Base-by-base conservation (phyloP, 73 alveolate species). In the Paramecium caudatum region DNA sequence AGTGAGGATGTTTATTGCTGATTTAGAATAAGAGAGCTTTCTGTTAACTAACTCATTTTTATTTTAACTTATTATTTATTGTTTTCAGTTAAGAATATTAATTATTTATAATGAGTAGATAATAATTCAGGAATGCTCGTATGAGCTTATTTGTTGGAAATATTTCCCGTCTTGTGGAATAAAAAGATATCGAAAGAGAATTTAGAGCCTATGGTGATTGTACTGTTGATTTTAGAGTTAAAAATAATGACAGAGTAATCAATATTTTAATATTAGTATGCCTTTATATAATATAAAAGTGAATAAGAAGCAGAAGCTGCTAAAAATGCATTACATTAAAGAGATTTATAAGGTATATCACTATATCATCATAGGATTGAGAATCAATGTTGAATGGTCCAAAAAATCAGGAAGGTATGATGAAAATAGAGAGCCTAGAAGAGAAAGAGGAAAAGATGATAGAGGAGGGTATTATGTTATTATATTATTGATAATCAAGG, bases 101-200 rank as follows among this genome's bases (percentile, higher is more conserved):
- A 55, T 55, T 27, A 55, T 55, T 55, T 55, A 55, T 55, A 65
- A 65, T 65, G 83, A 65, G 83, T 43, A 65, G 83, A 65, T 33
- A 36, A 65, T 65, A 65, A 65, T 65, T 65, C 39, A 65, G 49
- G 83, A 65, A 74, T 74, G 88, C 88, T 15, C 36, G 68, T 41
- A 74, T 74, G 88, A 86, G 93, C 65, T 48, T 86, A n/a, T 86
- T 86, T 49, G 93, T 86, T 12, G 93, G 93, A 21, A 86, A 86
- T 63, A 78, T 86, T n/a, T 86, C 93, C 39, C 61, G 85, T 45
- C 34, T 49, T 10, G 93, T 86, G 27, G 93, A 86, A 17, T 46
- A 86, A 27, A 86, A 86, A 16, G 90, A 78, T 86, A 62, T 86
- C 16, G 93, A 86, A 61, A 86, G 68, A 46, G 93, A 86, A 43